phyloP scores from a whole-genome alignment of 192 early-diverging fungal genomes.

The Backusella australiensis region DNA sequence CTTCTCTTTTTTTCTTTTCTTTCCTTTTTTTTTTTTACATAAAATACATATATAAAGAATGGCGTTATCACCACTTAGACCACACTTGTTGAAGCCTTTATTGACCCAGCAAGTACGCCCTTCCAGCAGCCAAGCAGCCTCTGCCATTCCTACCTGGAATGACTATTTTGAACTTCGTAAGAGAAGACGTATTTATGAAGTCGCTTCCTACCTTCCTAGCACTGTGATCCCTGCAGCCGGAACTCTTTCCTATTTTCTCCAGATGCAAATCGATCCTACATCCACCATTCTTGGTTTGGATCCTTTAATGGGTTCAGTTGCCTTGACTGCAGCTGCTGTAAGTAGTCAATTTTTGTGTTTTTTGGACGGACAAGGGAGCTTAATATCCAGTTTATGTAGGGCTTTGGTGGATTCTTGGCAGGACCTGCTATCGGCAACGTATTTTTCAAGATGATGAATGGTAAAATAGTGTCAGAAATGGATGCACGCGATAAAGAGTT shows the following conservation, averaged over 20 bases:
- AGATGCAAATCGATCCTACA: constrained; percentile 60
- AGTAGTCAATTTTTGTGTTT: neutral
- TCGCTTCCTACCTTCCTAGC: constrained; percentile 55
- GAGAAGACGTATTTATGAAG: constrained; percentile 62
- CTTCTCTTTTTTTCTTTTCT: neutral
- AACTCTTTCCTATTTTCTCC: constrained; percentile 50
- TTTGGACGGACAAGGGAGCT: neutral
- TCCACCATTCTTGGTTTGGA: constrained; percentile 65
- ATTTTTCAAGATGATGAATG: constrained; percentile 54
- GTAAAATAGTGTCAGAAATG: constrained; percentile 43
- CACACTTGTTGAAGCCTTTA: constrained; percentile 6
- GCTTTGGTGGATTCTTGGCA: constrained; percentile 56
- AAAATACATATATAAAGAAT: neutral
- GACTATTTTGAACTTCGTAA: constrained; percentile 65
- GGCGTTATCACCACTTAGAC: constrained; percentile 5
- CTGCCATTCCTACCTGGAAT: constrained; percentile 50
- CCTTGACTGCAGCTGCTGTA: constrained; percentile 45
- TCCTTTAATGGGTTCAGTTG: constrained; percentile 56
- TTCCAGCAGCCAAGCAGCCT: neutral
- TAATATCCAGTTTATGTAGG: constrained; percentile 20
- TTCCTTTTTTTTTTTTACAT: neutral
- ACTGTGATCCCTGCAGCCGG: constrained; percentile 43
- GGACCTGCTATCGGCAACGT: constrained; percentile 65
- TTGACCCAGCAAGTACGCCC: constrained; percentile 5
- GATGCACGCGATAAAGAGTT: constrained; percentile 59